These are phyloP conservation scores for Fusarium sp. DNA, from an alignment of 2,329 filamentous ascomycete species.

Conservation along the genomic window DNA sequence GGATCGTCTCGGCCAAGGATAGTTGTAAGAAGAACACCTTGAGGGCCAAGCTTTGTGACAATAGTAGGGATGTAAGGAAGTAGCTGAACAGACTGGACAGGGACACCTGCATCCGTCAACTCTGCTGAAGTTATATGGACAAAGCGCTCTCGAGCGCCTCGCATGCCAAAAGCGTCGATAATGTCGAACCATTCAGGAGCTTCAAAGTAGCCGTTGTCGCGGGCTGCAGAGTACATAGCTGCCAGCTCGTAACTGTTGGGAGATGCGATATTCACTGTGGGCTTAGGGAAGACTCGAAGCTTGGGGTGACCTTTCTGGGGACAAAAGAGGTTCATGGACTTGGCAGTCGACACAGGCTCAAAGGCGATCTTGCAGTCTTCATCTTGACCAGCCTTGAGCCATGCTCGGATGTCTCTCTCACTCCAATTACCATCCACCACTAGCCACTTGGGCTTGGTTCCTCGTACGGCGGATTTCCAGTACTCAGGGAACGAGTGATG, in stretches of 20 bases:
- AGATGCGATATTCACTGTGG: constrained; percentile 78
- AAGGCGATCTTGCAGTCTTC: constrained; percentile 74
- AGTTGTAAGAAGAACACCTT: constrained; percentile 80
- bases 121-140: constrained; percentile 71
- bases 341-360: constrained; percentile 88
- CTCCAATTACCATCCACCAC: constrained; percentile 92
- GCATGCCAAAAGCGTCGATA: constrained; percentile 83
- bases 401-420: constrained; percentile 70
- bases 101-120: constrained; percentile 83
- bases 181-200: constrained; percentile 79
- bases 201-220: constrained; percentile 74
- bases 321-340: constrained; percentile 76
- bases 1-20: constrained; percentile 75
- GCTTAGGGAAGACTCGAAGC: constrained; percentile 66
- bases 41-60: constrained; percentile 81
- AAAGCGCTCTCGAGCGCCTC: constrained; percentile 77
- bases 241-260: constrained; percentile 86
- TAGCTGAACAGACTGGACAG: constrained; percentile 84
- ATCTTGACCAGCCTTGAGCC: constrained; percentile 71
- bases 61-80: constrained; percentile 89
- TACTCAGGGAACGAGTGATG: constrained; percentile 61
- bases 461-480: constrained; percentile 70
- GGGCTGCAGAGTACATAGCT: constrained; percentile 80
- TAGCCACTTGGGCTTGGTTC: constrained; percentile 75
- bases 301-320: constrained; percentile 51